Base-by-base conservation (phyloP, 768 basidiomycete genomes). In the Dioszegia aurantiaca region DNA sequence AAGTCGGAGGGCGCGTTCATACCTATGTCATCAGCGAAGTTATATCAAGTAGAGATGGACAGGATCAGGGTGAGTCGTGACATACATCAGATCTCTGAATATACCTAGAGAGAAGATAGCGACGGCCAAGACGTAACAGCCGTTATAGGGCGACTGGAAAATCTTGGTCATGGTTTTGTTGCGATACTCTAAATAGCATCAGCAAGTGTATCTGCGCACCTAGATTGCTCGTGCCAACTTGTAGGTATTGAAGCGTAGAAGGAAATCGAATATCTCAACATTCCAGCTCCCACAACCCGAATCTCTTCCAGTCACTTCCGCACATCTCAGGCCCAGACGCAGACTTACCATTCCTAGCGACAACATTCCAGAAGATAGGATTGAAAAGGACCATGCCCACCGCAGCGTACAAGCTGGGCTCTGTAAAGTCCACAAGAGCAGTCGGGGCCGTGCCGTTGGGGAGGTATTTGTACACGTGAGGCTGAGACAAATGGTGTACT, bases 281-380 rank as follows among this genome's bases (percentile, higher is more conserved):
- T n/a, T n/a, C n/a, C n/a, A n/a, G n/a, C n/a, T n/a, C n/a, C n/a
- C n/a, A n/a, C n/a, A n/a, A n/a, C n/a, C n/a, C n/a, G n/a, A n/a
- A n/a, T n/a, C n/a, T n/a, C n/a, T n/a, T n/a, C n/a, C n/a, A n/a
- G n/a, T 49, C 28, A 6, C 28, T 31, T 24, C 48, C 26, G 27
- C 12, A 4, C 36, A 4, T 26, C 12, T 9, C 48, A 19, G 28
- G 19, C 6, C 17, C 6, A 5, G 16, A 23, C 5, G 4, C 3
- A 33, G n/a, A 78, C 84, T 47, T 62, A 91, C 91, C 91, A 79
- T 93, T 90, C 56, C 85, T 86, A 24, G 94, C 94, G 27, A 93
- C 85, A 61, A 91, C 85, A 77, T 99, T 99, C 94, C 94, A 99
- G 58, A 87, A 91, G 0, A 86, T 85, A 0, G 94, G 94, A 69